Evolutionary conservation across 305 asterid species (phyloP).

Genomic region (Ajuga reptans): DNA sequence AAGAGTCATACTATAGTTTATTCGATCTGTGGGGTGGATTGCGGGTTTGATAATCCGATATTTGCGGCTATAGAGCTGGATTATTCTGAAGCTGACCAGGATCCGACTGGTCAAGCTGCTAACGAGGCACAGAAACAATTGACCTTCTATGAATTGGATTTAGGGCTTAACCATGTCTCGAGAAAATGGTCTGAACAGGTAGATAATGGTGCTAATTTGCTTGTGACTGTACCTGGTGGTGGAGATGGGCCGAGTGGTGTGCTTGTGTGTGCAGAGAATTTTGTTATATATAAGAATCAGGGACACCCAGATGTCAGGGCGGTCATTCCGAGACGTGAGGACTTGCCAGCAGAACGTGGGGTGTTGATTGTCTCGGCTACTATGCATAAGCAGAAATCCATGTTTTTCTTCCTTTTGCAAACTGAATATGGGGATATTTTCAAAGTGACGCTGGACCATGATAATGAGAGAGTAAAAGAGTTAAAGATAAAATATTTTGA

Average conservation of each 20-base stretch:
- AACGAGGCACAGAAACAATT: conserved; percentile 80
- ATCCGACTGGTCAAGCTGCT: conserved; percentile 91
- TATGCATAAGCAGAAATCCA: conserved; percentile 85
- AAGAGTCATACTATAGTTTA: conserved; percentile 78
- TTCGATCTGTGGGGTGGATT: conserved; percentile 84
- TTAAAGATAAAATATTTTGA: conserved; percentile 87
- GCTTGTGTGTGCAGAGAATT: conserved; percentile 95
- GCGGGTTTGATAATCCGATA: conserved; percentile 92
- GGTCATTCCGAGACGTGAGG: conserved; percentile 87
- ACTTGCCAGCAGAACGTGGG: conserved; percentile 94
- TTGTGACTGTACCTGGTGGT: conserved; percentile 98
- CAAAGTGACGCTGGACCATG: conserved; percentile 82
- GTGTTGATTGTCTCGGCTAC: conserved; percentile 93
- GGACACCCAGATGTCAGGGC: conserved; percentile 93
- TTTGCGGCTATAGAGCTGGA: conserved; percentile 97
- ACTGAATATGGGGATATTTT: conserved; percentile 94
- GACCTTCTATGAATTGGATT: conserved; percentile 87
- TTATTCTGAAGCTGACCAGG: conserved; percentile 94
- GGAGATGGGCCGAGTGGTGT: conserved; percentile 99
- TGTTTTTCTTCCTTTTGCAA: conserved; percentile 96
- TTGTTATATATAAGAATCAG: conserved; percentile 90
- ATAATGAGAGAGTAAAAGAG: conserved; percentile 74
- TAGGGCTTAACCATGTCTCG: conserved; percentile 93
- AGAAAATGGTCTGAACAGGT: conserved; percentile 97
- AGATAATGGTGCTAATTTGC: conserved; percentile 92